Evolutionary conservation across 1,139 yeast species (phyloP).

Genomic region (Pichiaceae sp.): DNA sequence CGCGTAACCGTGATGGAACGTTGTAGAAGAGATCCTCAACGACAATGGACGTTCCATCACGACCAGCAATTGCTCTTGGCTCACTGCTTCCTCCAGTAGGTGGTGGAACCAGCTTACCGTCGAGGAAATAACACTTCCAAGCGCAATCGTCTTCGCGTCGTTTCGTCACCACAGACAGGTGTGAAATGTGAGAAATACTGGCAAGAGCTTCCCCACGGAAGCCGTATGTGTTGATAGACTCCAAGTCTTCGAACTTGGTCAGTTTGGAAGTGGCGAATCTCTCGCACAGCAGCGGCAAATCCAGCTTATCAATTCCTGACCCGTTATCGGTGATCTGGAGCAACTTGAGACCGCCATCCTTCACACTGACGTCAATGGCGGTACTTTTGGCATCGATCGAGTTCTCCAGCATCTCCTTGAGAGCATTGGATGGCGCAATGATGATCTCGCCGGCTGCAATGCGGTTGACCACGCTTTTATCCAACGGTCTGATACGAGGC

Average conservation of each 20-base stretch:
- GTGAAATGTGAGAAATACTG: conserved; percentile 50
- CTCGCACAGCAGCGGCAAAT: conserved; percentile 42
- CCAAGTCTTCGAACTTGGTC: conserved; percentile 39
- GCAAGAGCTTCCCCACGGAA: conserved; percentile 57
- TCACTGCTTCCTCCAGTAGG: conserved; percentile 24
- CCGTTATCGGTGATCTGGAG: conserved; percentile 51
- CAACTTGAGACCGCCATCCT: conserved; percentile 47
- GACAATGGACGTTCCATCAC: conserved; percentile 72
- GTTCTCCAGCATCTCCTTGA: conserved; percentile 49
- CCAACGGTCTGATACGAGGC: conserved; percentile 36
- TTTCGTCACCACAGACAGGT: conserved; percentile 74
- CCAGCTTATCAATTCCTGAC: conserved; percentile 37
- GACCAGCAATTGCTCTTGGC: conserved; percentile 80
- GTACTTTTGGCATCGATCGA: conserved; percentile 44
- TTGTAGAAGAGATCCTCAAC: conserved; percentile 91
- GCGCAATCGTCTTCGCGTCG: conserved; percentile 57
- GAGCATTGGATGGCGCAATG: conserved; percentile 79
- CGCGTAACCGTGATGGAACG: conserved; percentile 67
- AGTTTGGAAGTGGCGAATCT: conserved; percentile 52
- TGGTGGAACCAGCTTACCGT: conserved; percentile 44
- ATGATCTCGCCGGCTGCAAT: conserved; percentile 98
- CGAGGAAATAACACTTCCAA: conserved; percentile 51
- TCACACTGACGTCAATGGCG: conserved; percentile 39
- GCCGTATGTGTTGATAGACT: conserved; percentile 45
- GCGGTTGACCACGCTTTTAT: conserved; percentile 65